Evolutionary conservation across 805 yeast genomes (phyloP), one percentile per base, ranked within the genome.

Genomic region (Yarrowia osloensis): DNA sequence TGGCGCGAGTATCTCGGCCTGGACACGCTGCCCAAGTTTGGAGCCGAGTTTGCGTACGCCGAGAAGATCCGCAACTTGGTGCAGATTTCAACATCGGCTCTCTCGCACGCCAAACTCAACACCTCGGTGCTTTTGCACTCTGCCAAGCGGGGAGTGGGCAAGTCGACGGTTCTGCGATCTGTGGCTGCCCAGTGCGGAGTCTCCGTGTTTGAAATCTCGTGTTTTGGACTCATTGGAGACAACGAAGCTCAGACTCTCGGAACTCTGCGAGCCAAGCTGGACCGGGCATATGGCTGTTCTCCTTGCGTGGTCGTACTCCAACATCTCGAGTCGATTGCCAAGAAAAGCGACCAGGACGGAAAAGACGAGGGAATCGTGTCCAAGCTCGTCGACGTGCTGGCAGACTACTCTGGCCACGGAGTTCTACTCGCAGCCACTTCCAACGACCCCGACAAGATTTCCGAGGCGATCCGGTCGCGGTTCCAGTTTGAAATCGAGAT

Each of bases 241-340:
- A 85, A 90, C 15, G 94, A 89, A 66, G 78, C 86, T 33, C 92
- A 92, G 73, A 89, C 93, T 0, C 78, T 94, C 22, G 99, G 97
- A 0, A 77, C 85, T 1, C 79, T 94, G 13, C 79, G 85, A 62
- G 98, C 97, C 0, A 86, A 88, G 72, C 80, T 91, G 6, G 98
- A 92, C 70, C 81, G 87, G 22, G 79, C 85, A 44, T 75, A 85
- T 69, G 79, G 85, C 13, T 79, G 84, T 57, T 47, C 76, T 19
- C 79, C 84, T 0, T 77, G 80, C 8, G 69, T 85, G 2, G 79
- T 93, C 1, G 75, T 91, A 70, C 73, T 91, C 26, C 83, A 84
- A 68, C 97, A 94, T 74, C 76, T 94, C 22, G 98, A 94, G 68
- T 85, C 85, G 0, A 74, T 94, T n/a, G 86, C 90, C 46, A 84